Base-by-base conservation (phyloP, 805 yeast genomes). In the Cyberlindnera samutprakarnensis region DNA sequence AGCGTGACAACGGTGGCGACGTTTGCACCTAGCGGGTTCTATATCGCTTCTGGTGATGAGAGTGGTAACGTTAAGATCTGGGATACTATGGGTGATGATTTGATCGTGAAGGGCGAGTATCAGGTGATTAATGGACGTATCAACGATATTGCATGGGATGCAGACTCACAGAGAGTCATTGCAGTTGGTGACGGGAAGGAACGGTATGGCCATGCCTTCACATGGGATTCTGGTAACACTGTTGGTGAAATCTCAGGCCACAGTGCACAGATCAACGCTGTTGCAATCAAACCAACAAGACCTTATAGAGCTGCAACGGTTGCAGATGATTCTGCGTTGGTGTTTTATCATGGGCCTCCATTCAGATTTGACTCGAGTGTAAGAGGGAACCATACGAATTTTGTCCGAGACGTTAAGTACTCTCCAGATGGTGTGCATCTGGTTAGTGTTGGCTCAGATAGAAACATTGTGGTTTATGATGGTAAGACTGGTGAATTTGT, bases 181-280 rank as follows among this genome's bases (percentile, higher is more conserved):
- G 95, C 95, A 2, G 97, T 88, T 9, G 98, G 98, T 34, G 80
- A 83, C 45, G 98, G 97, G 30, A 80, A 80, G 44, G 96, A 87
- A 46, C 71, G 82, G 39, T 88, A 74, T 51, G 98, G 97, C 6
- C 95, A 82, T 45, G 87, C 94, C 42, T 85, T 90, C 55, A 75
- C 95, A 7, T 82, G 81, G 72, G 99, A 92, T 52, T 72, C 95
- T 1, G 98, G 98, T 39, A 92, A 92, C 58, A 75, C 96, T n/a
- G 77, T 92, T 27, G 99, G 98, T 34, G 97, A 92, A 53, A 79
- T 90, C 47, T 77, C 87, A 30, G 98, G 98, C 16, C 98, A 92
- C 54, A 70, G 90, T 13, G 78, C 85, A 17, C 74, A 72, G 28
- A 75, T 90, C 51, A 86, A 83, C 50, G 85, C 92, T 0, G 95